Evolutionary conservation across 2,329 filamentous ascomycete species (phyloP), one percentile per base, ranked within the genome.

Genomic region (Dactylella cylindrospora): DNA sequence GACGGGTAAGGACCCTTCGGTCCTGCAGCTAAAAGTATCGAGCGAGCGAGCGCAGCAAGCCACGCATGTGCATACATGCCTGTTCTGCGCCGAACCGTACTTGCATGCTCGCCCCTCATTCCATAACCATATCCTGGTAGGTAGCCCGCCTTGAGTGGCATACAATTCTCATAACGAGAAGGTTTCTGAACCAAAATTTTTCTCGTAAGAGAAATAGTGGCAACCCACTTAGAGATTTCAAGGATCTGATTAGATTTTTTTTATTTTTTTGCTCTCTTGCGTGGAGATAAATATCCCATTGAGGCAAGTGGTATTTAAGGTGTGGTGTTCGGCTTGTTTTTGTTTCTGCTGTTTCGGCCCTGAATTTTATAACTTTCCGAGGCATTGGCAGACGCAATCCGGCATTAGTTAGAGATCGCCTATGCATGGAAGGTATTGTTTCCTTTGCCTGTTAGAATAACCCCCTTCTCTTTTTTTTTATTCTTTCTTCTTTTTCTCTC

Each of bases 241-340:
- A 45, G 57, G 57, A 62, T 62, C 57, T 54, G 57, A 62, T 62
- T 62, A 62, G 57, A 62, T 62, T 62, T 54, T 62, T n/a, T n/a
- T 62, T 62, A 49, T 62, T n/a, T n/a, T 31, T 45, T 39, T 15
- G 47, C 23, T 15, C 3, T 44, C 13, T 45, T 41, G 35, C 49
- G 31, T 38, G 41, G 47, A 53, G 35, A 41, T 32, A 54, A 41
- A 54, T 44, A 31, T 23, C 39, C 44, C 31, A 22, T 62, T 62
- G 49, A 41, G 57, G 57, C 23, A 62, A 62, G 57, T 54, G 43
- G 44, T 45, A 35, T 39, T 26, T 52, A 22, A 52, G 25, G 36
- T 23, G 13, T 53, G 29, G 26, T 41, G 22, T 20, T 49, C 36
- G 44, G 45, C 53, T 50, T 15, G 45, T 49, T 43, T 59, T 59